Evolutionary conservation across 352 stramenopile species (phyloP).

Genomic region (Phytophthora agathidicida): DNA sequence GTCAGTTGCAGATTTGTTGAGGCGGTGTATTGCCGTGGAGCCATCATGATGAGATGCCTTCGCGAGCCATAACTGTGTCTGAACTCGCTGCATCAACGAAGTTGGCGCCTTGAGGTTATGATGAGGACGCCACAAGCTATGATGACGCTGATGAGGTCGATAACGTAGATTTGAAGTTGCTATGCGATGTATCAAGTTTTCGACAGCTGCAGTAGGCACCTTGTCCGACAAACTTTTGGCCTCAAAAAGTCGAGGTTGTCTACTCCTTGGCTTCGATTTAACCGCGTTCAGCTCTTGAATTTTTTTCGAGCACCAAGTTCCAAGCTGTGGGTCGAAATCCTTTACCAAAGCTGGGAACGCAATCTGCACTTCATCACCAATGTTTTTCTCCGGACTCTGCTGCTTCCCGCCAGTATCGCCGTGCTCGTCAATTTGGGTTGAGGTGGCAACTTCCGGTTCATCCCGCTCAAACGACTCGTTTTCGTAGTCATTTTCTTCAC

Average conservation of each 20-base stretch:
- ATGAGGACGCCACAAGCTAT: neutral
- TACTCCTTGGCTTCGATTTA: neutral
- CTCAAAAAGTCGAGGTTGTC: neutral
- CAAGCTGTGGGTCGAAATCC: neutral
- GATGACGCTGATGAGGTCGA: neutral
- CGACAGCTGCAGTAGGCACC: neutral
- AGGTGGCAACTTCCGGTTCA: neutral
- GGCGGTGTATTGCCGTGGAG: too few species aligned
- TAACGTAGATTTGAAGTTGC: neutral
- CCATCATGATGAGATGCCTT: too few species aligned
- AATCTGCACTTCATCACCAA: neutral
- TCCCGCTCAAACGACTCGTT: slow-evolving; percentile 26
- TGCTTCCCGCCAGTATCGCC: too few species aligned
- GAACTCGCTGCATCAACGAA: slow-evolving; percentile 25
- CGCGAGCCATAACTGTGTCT: slow-evolving; percentile 21
- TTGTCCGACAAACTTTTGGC: neutral
- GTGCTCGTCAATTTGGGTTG: too few species aligned
- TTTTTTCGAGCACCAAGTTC: slow-evolving; percentile 17
- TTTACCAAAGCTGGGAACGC: neutral
- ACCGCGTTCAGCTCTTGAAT: slow-evolving; percentile 4
- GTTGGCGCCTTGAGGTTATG: slow-evolving; percentile 5
- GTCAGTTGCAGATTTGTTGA: neutral
- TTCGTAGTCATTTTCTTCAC: slow-evolving; percentile 9
- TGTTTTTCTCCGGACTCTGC: neutral
- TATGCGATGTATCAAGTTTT: slow-evolving; percentile 17